A percentile compares a stretch with the other conserved stretches of the same genome.
phyloP scores from a whole-genome alignment of 495 filamentous ascomycete species.

The Hypoxylon crocopeplum region DNA sequence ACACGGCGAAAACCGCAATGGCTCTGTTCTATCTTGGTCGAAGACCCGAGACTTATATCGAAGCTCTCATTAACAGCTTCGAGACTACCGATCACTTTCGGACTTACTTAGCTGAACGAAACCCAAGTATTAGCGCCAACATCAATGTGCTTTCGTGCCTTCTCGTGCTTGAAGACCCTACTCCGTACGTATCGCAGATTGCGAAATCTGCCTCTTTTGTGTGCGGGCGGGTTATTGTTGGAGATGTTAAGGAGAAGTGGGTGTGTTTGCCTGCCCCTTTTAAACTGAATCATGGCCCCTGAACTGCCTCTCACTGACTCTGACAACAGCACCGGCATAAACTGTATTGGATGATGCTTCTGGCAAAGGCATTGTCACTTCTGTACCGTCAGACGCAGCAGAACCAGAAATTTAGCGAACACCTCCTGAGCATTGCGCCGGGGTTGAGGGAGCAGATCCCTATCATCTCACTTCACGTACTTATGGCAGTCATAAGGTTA shows the following conservation, averaged over 20 bases:
- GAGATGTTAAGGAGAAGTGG: constrained; percentile 15
- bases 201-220: constrained; percentile 1
- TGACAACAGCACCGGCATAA: background rate
- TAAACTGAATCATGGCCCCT: background rate
- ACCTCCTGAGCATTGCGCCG: background rate
- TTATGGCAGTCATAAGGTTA: background rate
- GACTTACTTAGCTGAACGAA: constrained; percentile 47
- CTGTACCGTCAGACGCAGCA: background rate
- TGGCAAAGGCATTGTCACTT: background rate
- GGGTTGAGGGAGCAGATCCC: background rate
- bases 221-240: background rate
- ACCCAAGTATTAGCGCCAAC: constrained; percentile 50
- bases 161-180: constrained; percentile 5
- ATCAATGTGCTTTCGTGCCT: constrained; percentile 50
- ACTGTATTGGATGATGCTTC: constrained; percentile 8
- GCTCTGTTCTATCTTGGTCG: constrained; percentile 28
- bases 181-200: background rate
- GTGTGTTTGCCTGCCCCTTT: background rate
- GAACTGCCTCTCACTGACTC: background rate
- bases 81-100: constrained; percentile 42
- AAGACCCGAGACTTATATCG: background rate
- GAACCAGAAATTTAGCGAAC: background rate
- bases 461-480: constrained; percentile 2
- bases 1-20: constrained; percentile 51
- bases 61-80: constrained; percentile 34